A percentile compares a stretch with the other conserved stretches of the same genome.
phyloP scores from a whole-genome alignment of 345 rosid species.

The Acer yangbiense region DNA sequence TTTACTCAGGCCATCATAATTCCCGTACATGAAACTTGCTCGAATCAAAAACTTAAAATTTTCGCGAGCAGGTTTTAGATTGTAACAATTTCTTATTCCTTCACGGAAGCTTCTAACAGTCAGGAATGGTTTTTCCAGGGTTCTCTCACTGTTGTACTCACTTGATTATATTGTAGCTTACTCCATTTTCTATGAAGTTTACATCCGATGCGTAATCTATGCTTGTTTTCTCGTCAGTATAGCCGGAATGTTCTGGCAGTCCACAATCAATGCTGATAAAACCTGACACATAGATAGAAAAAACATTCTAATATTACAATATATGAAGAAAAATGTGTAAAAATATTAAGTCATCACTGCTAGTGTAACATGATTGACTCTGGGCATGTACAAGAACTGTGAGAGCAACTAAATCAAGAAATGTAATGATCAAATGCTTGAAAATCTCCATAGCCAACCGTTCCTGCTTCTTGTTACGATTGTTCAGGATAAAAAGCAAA shows the following conservation, averaged over 20 bases:
- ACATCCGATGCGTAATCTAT: background rate
- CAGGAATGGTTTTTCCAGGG: background rate
- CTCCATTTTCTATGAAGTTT: background rate
- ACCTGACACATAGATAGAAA: background rate
- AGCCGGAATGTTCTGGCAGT: background rate
- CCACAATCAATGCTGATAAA: constrained; percentile 16
- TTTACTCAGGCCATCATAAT: constrained; percentile 11
- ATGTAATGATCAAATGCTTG: too few relatives aligned
- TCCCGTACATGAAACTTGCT: constrained; percentile 30
- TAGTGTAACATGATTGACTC: too few relatives aligned
- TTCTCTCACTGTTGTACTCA: too few relatives aligned
- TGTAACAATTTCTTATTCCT: constrained; percentile 26
- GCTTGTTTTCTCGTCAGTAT: background rate
- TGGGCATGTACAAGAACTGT: too few relatives aligned
- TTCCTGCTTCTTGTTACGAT: too few relatives aligned
- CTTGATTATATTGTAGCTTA: background rate
- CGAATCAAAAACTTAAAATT: constrained; percentile 26
- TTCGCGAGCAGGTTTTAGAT: too few relatives aligned
- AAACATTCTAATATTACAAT: too few relatives aligned
- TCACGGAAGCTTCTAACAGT: constrained; percentile 20
- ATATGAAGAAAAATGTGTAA: too few relatives aligned
- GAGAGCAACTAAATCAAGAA: too few relatives aligned
- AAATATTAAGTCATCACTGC: too few relatives aligned
- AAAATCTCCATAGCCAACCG: too few relatives aligned
- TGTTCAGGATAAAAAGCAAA: too few relatives aligned